Conservation (phyloP, 768 basidiomycete genomes). For the Floccularia luteovirens region DNA sequence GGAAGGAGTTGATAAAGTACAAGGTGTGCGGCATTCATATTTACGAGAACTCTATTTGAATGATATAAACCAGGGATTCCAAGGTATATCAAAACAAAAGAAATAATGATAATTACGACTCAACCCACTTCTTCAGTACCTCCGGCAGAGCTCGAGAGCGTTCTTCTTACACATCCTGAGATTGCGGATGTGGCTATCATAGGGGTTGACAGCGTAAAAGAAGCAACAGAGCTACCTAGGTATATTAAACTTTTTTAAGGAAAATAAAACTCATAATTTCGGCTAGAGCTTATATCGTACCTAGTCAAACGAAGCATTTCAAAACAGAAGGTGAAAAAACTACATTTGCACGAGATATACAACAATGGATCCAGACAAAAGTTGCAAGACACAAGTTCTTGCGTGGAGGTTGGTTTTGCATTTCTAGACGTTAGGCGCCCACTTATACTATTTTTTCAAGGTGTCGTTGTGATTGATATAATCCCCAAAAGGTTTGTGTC, state of each 20-base stretch:
- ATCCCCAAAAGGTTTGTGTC: constrained; percentile 60
- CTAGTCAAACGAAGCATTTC: constrained; percentile 27
- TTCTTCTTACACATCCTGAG: constrained; percentile 67
- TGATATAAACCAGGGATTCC: constrained; percentile 49
- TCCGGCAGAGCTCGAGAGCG: constrained; percentile 78
- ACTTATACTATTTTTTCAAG: constrained; percentile 23
- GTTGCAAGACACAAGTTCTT: constrained; percentile 73
- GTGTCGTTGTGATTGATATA: constrained; percentile 51
- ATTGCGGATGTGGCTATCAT: constrained; percentile 80
- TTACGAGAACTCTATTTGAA: neutral
- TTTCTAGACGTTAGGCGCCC: neutral
- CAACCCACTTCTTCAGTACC: constrained; percentile 41
- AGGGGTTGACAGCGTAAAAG: constrained; percentile 54
- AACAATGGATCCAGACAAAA: constrained; percentile 57
- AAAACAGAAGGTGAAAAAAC: constrained; percentile 25
- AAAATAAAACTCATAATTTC: neutral
- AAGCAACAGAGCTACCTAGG: constrained; percentile 82
- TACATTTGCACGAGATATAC: constrained; percentile 43
- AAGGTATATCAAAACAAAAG: constrained; percentile 37
- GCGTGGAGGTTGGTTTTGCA: constrained; percentile 46
- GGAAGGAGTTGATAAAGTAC: constrained; percentile 74
- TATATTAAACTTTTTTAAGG: constrained; percentile 13
- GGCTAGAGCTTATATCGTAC: constrained; percentile 57
- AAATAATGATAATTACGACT: neutral
- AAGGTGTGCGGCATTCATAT: constrained; percentile 30